Evolutionary conservation across 306 rosid genomes (phyloP).

Genomic region (barrel medic (Medicago truncatula)): MtrunA17r5.0-ANR NC_053049.1:3693001-3693500

Average conservation of each 20-base stretch:
- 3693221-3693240: background rate
- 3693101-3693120: background rate
- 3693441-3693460: slow-evolving; percentile 29
- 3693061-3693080: background rate
- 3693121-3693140: background rate
- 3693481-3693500: slow-evolving; percentile 44
- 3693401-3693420: slow-evolving; percentile 38
- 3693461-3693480: slow-evolving; percentile 5
- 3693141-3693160: slow-evolving; percentile 4
- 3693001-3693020: background rate
- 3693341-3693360: slow-evolving; percentile 23
- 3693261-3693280: slow-evolving; percentile 32
- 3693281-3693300: background rate
- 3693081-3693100: background rate
- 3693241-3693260: slow-evolving; percentile 18
- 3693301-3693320: background rate
- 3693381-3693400: slow-evolving; percentile 10
- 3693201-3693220: too few species aligned
- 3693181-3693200: background rate
- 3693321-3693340: slow-evolving; percentile 6
- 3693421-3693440: slow-evolving; percentile 22
- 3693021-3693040: background rate
- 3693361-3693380: too few species aligned
- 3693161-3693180: background rate
- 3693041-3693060: background rate